phyloP scores from a whole-genome alignment of 176 grass and related monocot species.

The Musa troglodytarum region DNA sequence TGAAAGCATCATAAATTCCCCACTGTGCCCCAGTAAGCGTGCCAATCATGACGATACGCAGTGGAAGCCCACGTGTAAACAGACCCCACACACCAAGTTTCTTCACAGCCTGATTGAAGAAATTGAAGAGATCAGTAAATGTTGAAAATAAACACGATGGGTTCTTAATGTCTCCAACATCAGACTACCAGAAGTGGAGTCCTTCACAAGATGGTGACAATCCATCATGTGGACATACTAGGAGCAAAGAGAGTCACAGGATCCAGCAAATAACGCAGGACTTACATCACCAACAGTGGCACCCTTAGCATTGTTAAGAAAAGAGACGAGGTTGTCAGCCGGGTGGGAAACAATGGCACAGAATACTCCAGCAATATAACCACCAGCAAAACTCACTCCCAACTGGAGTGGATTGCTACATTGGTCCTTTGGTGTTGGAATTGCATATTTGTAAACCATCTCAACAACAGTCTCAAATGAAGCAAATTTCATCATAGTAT shows the following conservation, averaged over 20 bases:
- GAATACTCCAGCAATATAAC: constrained; percentile 63
- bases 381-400: constrained; percentile 10
- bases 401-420: constrained; percentile 78
- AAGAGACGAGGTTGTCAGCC: no score
- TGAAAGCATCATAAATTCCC: constrained; percentile 76
- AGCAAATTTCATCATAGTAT: constrained; percentile 88
- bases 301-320: no score
- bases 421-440: constrained; percentile 51
- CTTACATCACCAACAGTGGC: constrained; percentile 62
- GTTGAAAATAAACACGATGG: neutral
- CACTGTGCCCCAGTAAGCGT: constrained; percentile 68
- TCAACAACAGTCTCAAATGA: constrained; percentile 10
- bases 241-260: no score
- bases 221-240: no score
- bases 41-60: constrained; percentile 81
- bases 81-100: constrained; percentile 66
- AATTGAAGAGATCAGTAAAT: neutral
- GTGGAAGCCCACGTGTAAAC: constrained; percentile 53
- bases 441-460: constrained; percentile 59
- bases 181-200: no score
- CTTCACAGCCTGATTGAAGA: constrained; percentile 57
- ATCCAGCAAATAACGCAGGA: neutral
- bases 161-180: no score
- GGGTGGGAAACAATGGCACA: constrained; percentile 40
- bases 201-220: no score